Base-by-base conservation (phyloP, 2,329 filamentous ascomycete genomes). In the Colletotrichum cereale region DNA sequence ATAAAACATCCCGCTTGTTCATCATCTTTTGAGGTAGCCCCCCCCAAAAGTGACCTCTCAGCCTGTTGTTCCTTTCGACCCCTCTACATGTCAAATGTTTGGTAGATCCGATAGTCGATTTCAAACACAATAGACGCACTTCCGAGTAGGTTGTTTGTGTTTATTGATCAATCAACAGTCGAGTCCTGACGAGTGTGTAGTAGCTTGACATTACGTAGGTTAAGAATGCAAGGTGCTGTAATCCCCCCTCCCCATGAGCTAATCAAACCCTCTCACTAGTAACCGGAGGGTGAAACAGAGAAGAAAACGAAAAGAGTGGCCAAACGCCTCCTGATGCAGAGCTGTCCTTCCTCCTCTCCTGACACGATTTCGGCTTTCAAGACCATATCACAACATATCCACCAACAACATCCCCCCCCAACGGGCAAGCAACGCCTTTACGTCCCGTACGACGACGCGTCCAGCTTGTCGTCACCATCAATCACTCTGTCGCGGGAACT, bases 381-480 rank as follows among this genome's bases (percentile, higher is more conserved):
- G 18, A 24, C 62, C 18, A 8, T 36, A 14, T 36, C 26, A 26
- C 26, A 12, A 31, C 34, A 60, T 26, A n/a, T 50, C 44, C 24
- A 38, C 36, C 31, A 18, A 38, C 24, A 11, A 12, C 31, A 26
- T 40, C 10, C 3, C 21, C 16, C 8, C 4, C 44, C 21, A 12
- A 14, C 34, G n/a, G 34, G n/a, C 38, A 12, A 50, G n/a, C 24
- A 52, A 21, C 7, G 11, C 44, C n/a, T 29, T 60, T 36, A 83
- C 21, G 80, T 77, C 58, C 81, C 83, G 64, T 86, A 86, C 16
- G 80, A 81, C 0, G 85, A 87, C n/a, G 80, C 75, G 56, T 89
- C 87, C 52, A 86, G 80, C 75, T 86, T 88, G 73, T 89, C 87
- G 60, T 89, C 86, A 16, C 85, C 83, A 72, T 89, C 87, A 14